These are phyloP conservation scores for Cercospora brassicicola DNA, from an alignment of 2,329 filamentous ascomycete species.

Conservation along the genomic window DNA sequence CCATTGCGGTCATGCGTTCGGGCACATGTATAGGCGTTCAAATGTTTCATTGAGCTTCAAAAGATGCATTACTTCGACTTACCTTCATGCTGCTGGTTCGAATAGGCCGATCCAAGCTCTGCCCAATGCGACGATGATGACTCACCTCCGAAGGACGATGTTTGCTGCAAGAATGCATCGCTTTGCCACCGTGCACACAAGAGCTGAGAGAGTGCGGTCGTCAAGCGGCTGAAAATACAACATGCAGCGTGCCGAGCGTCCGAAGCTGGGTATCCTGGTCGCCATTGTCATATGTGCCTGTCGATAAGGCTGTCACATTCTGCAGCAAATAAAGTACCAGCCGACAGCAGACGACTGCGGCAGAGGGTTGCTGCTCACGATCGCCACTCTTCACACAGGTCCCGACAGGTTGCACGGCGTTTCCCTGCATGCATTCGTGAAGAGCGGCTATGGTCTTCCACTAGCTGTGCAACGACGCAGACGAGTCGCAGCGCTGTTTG, in stretches of 20 bases:
- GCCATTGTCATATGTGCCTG: background rate
- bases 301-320: background rate
- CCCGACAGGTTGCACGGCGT: background rate
- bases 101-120: background rate
- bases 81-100: background rate
- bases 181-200: background rate
- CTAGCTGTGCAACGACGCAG: conserved; percentile 1
- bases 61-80: conserved; percentile 1
- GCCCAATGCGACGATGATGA: background rate
- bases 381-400: background rate
- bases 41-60: conserved; percentile 13
- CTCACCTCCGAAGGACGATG: background rate
- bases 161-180: background rate
- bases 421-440: conserved; percentile 5
- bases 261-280: background rate
- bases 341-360: background rate
- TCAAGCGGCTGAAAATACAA: background rate
- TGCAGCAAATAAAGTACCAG: background rate
- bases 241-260: background rate
- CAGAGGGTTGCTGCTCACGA: background rate
- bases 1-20: conserved; percentile 6
- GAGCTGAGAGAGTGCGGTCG: conserved; percentile 7
- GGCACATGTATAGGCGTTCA: conserved; percentile 15
- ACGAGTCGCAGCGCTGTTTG: background rate
- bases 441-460: conserved; percentile 8